Evolutionary conservation across 345 rosid species (phyloP), one percentile per base, ranked within the genome.

Genomic region (Pugionium dolabratum): DNA sequence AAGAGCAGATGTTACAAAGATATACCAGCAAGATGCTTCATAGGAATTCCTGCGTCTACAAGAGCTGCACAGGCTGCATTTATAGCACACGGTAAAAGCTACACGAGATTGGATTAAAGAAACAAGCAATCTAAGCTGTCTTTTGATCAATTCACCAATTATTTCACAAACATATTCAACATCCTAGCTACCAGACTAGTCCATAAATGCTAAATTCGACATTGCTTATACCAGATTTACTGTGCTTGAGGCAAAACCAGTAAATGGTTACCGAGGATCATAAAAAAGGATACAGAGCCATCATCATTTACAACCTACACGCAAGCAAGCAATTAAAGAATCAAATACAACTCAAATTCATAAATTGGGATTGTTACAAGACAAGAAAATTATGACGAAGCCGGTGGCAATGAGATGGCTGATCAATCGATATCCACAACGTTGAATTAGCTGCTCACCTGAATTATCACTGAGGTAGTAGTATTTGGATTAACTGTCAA

Each of bases 51-150:
- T 9, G 97, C 99, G 50, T 94, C 99, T 8, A 94, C 88, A 71
- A 94, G 96, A 32, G 97, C 97, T 72, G 92, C 86, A 76, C 91
- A 90, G 11, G 93, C 89, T 33, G 97, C 97, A 74, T 94, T 94
- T 81, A 94, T 81, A 52, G 97, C 97, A 79, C 97, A 79, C 0
- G 89, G 86, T n/a, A 90, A 81, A 80, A 94, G 96, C 97, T 94
- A 86, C 6, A 75, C 3, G 58, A 42, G 26, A 9, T 28, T 46
- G 42, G 68, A 72, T 85, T 75, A 88, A 83, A 89, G 85, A 77
- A 36, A 71, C 10, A 35, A 58, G 45, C 41, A 47, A 11, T 36
- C 42, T 59, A 48, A 10, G 0, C 9, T 27, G 28, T 34, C 49
- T 59, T 51, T 18, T 4, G n/a, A 41, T 9, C 27, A 58, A 58